These are phyloP conservation scores for Heracleum sosnowskyi DNA, from an alignment of 129 eudicot genomes.

Conservation along the genomic window DNA sequence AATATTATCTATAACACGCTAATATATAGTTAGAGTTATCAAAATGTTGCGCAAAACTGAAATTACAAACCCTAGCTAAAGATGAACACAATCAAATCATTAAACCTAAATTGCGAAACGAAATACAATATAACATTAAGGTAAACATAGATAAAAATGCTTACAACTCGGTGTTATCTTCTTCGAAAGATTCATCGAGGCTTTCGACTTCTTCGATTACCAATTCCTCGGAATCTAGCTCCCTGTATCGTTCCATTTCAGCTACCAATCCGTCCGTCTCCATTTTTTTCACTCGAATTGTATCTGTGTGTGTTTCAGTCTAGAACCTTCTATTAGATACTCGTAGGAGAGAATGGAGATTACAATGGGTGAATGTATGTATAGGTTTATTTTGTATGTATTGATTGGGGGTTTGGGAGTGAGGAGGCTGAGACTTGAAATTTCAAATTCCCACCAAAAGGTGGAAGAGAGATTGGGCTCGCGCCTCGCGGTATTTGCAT, in stretches of 20 bases:
- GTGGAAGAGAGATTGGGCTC: no score
- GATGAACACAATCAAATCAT: neutral
- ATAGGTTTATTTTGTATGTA: neutral
- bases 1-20: neutral
- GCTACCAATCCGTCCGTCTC: neutral
- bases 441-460: neutral
- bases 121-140: neutral
- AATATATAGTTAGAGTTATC: no score
- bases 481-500: no score
- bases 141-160: neutral
- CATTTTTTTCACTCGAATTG: neutral
- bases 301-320: neutral
- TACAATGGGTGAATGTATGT: neutral
- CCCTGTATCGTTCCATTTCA: constrained; percentile 55
- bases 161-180: constrained; percentile 31
- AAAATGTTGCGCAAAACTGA: neutral
- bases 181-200: constrained; percentile 53
- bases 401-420: neutral
- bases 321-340: neutral
- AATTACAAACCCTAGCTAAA: neutral
- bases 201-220: constrained; percentile 81
- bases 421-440: neutral
- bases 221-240: constrained; percentile 83
- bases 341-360: neutral
- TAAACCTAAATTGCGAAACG: neutral